Evolutionary conservation across 805 yeast genomes (phyloP), one percentile per base, ranked within the genome.

Genomic region (Tetrapisispora phaffii): DNA sequence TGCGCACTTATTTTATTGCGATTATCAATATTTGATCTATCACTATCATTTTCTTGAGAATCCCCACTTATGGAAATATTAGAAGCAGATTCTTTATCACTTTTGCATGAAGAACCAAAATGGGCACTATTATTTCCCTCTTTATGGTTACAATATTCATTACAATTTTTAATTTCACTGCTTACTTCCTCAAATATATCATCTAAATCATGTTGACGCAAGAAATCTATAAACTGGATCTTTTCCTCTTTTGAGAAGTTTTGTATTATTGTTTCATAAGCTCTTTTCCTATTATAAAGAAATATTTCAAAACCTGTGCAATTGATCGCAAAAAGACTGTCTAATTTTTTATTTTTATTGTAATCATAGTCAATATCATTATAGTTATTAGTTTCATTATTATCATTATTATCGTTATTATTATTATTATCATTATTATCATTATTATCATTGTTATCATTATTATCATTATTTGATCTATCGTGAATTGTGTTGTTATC

Each of bases 231-330:
- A 39, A 53, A 53, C 44, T 50, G 49, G 24, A 43, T 45, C 39
- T 47, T 46, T 42, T 56, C 59, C 15, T 54, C 59, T 41, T 48
- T 50, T 28, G 63, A 48, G 42, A 58, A 49, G 32, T 49, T 44
- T 19, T 73, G 72, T 52, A 79, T 53, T 15, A 85, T 74, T 43
- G 71, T 72, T 36, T 85, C 89, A 63, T 84, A 93, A 0, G 95
- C 89, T 10, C 68, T 68, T 0, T 85, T 76, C 56, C 93, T 74
- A 62, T 93, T 93, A 63, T 85, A 90, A 46, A 83, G 66, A 59
- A 88, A 93, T 39, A 84, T 64, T 60, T 93, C 98, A 3, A 85
- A 57, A 0, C 98, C 98, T 42, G 80, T 82, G 9, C 83, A 63
- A 19, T 75, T 72, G 2, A 88, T 57, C 4, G 71, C 53, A 47